phyloP scores from a whole-genome alignment of 768 basidiomycete genomes.

The Trametopsis cervina region DNA sequence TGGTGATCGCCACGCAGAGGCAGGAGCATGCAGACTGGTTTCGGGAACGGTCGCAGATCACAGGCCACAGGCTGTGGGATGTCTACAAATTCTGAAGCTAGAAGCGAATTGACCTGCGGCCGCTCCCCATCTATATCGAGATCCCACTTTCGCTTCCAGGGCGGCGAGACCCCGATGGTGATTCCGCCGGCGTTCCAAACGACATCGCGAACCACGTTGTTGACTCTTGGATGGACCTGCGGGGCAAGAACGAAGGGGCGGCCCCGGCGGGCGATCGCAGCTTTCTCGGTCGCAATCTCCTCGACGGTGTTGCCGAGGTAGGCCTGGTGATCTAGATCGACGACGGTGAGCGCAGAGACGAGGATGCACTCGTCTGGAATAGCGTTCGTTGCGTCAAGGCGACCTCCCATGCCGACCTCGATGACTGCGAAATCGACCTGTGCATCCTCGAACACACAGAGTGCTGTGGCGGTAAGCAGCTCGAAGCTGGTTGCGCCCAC shows the following conservation, averaged over 20 bases:
- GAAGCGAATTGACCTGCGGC: conserved; percentile 26
- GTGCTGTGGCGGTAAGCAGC: conserved; percentile 74
- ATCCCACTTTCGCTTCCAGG: conserved; percentile 30
- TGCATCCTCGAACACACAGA: conserved; percentile 62
- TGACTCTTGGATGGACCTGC: too few relatives aligned
- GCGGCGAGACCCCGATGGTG: conserved; percentile 23
- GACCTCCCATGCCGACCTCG: conserved; percentile 95
- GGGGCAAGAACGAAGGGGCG: conserved; percentile 60
- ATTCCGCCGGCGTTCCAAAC: conserved; percentile 38
- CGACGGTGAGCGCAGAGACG: conserved; percentile 75
- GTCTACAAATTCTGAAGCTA: conserved; percentile 28
- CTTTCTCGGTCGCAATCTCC: conserved; percentile 78
- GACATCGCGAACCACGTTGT: conserved; percentile 35
- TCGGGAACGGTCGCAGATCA: conserved; percentile 38
- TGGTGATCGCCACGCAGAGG: conserved; percentile 81
- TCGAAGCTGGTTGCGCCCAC: conserved; percentile 72
- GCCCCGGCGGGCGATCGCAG: conserved; percentile 62
- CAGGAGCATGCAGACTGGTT: conserved; percentile 42
- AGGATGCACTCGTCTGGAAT: conserved; percentile 64
- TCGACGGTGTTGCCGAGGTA: conserved; percentile 76
- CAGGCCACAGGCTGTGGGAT: conserved; percentile 35
- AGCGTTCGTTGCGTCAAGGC: conserved; percentile 88
- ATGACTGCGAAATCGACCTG: conserved; percentile 77
- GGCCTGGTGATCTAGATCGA: conserved; percentile 90
- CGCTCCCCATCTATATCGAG: conserved; percentile 28